Base-by-base conservation (phyloP, 176 grass and related monocot genomes). In the Lolium rigidum region DNA sequence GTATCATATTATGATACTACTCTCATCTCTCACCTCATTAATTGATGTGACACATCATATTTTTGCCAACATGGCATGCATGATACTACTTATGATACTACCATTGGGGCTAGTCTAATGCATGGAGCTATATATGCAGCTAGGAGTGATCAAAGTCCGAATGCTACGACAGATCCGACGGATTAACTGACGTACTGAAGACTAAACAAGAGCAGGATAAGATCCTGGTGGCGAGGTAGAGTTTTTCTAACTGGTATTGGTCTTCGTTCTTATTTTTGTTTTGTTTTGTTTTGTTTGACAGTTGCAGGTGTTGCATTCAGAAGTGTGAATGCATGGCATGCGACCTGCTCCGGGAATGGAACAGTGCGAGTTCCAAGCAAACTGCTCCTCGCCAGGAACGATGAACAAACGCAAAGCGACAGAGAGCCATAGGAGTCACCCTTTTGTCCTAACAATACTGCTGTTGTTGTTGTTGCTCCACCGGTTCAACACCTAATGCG, bases 291-390 rank as follows among this genome's bases (percentile, higher is more conserved):
- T 79, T 80, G 65, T 85, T 85, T 28, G 82, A 81, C 77, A 26
- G 60, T 62, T 16, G 22, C 76, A 67, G 82, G 6, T 0, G 74
- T 74, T 87, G 56, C 74, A 74, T 8, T 86, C 84, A 51, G 25
- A 46, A 84, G 72, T 90, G 59, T 90, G 76, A 84, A 90, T 14
- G 75, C 80, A 84, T 7, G 41, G 68, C 85, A 68, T 12, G 21
- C 68, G 7, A n/a, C 26, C 22, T 64, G 46, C 54, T 37, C 70
- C 12, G 48, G 46, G 3, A 7, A 31, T 10, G 1, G 0, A 74
- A 38, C 44, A 18, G 10, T 13, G n/a, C 7, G 10, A 48, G 8
- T 49, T 77, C n/a, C 84, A 46, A 35, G 79, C 26, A 46, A 21
- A 38, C 69, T 22, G 71, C 22, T 47, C 67, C 24, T 9, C 13